phyloP scores from a whole-genome alignment of 2,329 filamentous ascomycete genomes.

The Reticulascus tulasneorum region DNA sequence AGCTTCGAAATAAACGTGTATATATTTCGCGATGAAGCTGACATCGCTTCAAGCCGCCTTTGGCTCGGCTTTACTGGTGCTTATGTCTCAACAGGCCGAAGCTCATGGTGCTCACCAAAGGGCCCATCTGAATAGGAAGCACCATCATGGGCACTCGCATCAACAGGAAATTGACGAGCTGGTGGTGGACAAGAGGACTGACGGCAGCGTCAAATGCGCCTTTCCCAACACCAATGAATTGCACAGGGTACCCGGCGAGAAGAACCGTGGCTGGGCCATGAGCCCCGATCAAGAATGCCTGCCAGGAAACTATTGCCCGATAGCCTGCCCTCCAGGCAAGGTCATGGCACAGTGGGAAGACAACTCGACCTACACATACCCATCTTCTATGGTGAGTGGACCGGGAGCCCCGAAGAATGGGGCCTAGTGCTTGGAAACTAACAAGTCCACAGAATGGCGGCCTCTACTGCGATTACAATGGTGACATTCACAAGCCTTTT shows the following conservation, averaged over 20 bases:
- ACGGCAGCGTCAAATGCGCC: conserved; percentile 41
- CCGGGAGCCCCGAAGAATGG: not conserved
- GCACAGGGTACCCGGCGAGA: conserved; percentile 56
- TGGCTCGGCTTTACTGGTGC: conserved; percentile 43
- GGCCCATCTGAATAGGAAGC: conserved; percentile 25
- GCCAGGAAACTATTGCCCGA: conserved; percentile 68
- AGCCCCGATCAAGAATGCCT: conserved; percentile 68
- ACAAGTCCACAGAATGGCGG: conserved; percentile 61
- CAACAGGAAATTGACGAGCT: conserved; percentile 6
- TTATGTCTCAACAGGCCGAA: conserved; percentile 36
- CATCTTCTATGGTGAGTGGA: conserved; percentile 61
- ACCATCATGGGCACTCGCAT: conserved; percentile 29
- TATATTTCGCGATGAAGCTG: conserved; percentile 50
- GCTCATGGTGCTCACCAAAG: conserved; percentile 35
- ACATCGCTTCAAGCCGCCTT: conserved; percentile 45
- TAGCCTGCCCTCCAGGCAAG: conserved; percentile 71
- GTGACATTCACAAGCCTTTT: conserved; percentile 67
- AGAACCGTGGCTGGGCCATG: conserved; percentile 77
- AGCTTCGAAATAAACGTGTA: conserved; percentile 11
- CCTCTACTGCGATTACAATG: conserved; percentile 64
- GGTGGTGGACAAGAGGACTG: conserved; percentile 24
- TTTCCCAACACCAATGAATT: conserved; percentile 66
- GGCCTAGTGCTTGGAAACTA: conserved; percentile 1
- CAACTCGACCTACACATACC: conserved; percentile 63
- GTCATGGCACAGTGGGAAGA: conserved; percentile 79